Evolutionary conservation across 106 monocot genomes (phyloP), one percentile per base, ranked within the genome.

Genomic region (Apostasia shenzhenica): DNA sequence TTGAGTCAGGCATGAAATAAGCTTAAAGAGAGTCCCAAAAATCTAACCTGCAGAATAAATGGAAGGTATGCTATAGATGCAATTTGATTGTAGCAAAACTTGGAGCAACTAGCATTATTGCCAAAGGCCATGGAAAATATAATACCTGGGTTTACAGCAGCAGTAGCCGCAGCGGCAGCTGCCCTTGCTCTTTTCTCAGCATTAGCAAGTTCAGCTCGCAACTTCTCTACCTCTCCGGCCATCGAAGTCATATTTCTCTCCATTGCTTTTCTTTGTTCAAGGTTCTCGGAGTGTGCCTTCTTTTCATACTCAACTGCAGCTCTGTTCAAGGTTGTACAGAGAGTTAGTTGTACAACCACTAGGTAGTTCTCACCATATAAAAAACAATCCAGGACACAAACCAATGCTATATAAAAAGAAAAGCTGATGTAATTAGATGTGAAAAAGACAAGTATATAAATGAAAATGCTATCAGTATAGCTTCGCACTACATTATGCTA

Each of bases 221-320:
- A 54, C 61, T 84, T 88, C 59, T 95, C 88, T 67, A 92, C 63
- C 70, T 92, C 91, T 26, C 77, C 76, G 65, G 84, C 73, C 76
- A 89, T 72, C 43, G 76, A 71, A 46, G 77, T 61, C 91, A 89
- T 80, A 59, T 79, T 86, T 71, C 70, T 84, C 82, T 92, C 82
- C 95, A 95, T 92, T 54, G 48, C 65, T 45, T 84, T 79, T 63
- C 91, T 81, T 61, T 86, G 86, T 74, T 75, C 82, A 48, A 80
- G 65, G 59, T 91, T 95, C 40, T 86, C 82, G 57, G 86, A 80
- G 75, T 84, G 82, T 46, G 78, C 82, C 79, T 86, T 95, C 61
- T 89, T 91, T 76, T 95, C 95, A 67, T 86, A 89, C 55, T 92
- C 91, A 54, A 95, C 73, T 13, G 93, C 93, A 86, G 88, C 77